Evolutionary conservation across 192 early-diverging fungal species (phyloP).

Genomic region (Coemansia sp.): DNA sequence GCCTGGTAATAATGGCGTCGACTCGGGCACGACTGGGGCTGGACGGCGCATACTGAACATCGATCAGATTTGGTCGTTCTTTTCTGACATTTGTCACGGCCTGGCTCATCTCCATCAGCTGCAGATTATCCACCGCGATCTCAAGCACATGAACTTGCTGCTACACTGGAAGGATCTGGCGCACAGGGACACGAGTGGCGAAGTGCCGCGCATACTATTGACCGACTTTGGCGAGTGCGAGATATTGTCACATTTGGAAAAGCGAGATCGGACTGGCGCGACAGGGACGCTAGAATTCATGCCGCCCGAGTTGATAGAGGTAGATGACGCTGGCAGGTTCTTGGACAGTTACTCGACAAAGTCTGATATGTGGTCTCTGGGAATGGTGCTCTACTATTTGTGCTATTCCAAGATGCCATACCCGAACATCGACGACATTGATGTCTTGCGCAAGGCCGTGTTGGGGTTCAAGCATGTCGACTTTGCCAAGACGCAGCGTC

Average conservation of each 20-base stretch:
- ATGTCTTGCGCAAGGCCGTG: slow-evolving; percentile 81
- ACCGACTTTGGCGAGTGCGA: slow-evolving; percentile 99
- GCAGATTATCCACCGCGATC: slow-evolving; percentile 90
- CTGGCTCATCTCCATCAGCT: slow-evolving; percentile 86
- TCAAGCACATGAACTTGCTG: slow-evolving; percentile 93
- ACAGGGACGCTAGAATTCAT: slow-evolving; percentile 96
- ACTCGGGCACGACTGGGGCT: neutral
- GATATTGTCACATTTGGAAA: slow-evolving; percentile 67
- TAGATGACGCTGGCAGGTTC: slow-evolving; percentile 69
- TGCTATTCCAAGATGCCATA: slow-evolving; percentile 88
- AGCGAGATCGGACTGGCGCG: slow-evolving; percentile 86
- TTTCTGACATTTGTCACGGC: slow-evolving; percentile 91
- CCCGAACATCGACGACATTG: slow-evolving; percentile 85
- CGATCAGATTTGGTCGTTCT: slow-evolving; percentile 82
- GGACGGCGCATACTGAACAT: slow-evolving; percentile 54
- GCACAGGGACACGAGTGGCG: slow-evolving; percentile 34
- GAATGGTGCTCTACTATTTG: slow-evolving; percentile 91
- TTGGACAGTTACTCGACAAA: slow-evolving; percentile 79
- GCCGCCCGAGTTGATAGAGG: slow-evolving; percentile 77
- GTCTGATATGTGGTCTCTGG: slow-evolving; percentile 95
- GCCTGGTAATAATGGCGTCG: neutral
- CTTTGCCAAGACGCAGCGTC: slow-evolving; percentile 26
- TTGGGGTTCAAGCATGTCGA: slow-evolving; percentile 59
- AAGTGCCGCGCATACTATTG: slow-evolving; percentile 78
- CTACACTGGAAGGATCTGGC: slow-evolving; percentile 66